Evolutionary conservation across 805 yeast species (phyloP).

Genomic region (Yamadazyma tumulicola): DNA sequence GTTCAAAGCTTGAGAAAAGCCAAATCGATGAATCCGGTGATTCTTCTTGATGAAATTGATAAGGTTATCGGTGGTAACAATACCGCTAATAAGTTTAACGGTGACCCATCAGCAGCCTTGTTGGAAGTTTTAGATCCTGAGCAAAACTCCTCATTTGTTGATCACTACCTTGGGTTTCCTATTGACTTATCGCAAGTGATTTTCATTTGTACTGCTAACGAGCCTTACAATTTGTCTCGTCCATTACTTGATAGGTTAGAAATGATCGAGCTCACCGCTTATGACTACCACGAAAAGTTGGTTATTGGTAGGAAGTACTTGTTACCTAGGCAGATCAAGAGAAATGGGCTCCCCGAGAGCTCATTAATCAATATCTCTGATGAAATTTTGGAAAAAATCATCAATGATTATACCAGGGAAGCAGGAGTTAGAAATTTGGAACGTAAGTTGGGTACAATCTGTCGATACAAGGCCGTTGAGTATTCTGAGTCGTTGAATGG

Average conservation of each 20-base stretch:
- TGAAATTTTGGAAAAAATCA: conserved; percentile 57
- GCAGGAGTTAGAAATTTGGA: conserved; percentile 84
- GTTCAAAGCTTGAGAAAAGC: conserved; percentile 75
- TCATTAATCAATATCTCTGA: conserved; percentile 46
- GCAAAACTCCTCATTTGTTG: conserved; percentile 72
- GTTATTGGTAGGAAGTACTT: conserved; percentile 66
- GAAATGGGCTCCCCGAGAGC: conserved; percentile 56
- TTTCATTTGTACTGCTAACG: conserved; percentile 85
- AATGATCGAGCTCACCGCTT: conserved; percentile 72
- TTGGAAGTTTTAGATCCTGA: conserved; percentile 89
- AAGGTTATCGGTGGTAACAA: conserved; percentile 59
- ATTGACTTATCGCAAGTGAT: conserved; percentile 77
- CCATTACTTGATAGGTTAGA: conserved; percentile 86
- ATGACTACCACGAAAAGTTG: conserved; percentile 72
- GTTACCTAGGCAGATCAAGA: conserved; percentile 68
- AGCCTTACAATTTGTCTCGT: conserved; percentile 62
- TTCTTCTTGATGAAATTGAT: conserved; percentile 81
- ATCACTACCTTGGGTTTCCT: conserved; percentile 84
- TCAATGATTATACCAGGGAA: conserved; percentile 73
- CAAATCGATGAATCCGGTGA: conserved; percentile 77
- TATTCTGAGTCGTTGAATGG: conserved; percentile 34
- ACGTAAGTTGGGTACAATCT: conserved; percentile 67
- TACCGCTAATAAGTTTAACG: conserved; percentile 49
- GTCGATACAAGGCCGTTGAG: conserved; percentile 81
- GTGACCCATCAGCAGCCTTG: conserved; percentile 89